phyloP scores from a whole-genome alignment of 257 asterid species.

The Buddleja alternifolia region DNA sequence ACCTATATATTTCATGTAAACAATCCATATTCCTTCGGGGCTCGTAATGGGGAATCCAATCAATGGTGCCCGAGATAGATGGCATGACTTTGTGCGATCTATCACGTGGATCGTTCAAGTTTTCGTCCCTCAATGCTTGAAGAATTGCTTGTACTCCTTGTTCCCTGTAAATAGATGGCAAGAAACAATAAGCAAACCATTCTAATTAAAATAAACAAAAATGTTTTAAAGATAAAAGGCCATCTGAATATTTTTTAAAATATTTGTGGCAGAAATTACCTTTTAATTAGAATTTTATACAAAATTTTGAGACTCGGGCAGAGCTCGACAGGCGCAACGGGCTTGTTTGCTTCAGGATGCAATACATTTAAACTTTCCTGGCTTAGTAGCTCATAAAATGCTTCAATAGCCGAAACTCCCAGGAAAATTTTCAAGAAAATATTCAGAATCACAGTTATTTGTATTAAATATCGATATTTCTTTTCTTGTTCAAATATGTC shows the following conservation, averaged over 20 bases:
- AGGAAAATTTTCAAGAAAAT: slow-evolving; percentile 29
- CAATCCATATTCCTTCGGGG: not conserved
- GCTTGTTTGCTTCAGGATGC: slow-evolving; percentile 79
- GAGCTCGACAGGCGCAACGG: slow-evolving; percentile 80
- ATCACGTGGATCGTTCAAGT: slow-evolving; percentile 87
- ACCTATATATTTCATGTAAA: not conserved
- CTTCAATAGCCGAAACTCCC: slow-evolving; percentile 96
- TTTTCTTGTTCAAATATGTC: too few relatives aligned
- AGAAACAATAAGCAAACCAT: not conserved
- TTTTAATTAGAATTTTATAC: slow-evolving; percentile 68
- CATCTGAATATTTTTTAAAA: not conserved
- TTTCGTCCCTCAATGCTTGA: slow-evolving; percentile 80
- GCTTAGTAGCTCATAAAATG: slow-evolving; percentile 81
- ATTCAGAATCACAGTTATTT: not conserved
- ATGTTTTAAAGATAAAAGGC: not conserved
- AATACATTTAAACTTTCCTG: slow-evolving; percentile 70
- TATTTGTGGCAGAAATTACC: slow-evolving; percentile 37
- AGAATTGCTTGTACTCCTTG: slow-evolving; percentile 66
- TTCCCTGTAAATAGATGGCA: slow-evolving; percentile 50
- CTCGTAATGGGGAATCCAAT: not conserved
- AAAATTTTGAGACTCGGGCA: slow-evolving; percentile 81
- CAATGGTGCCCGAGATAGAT: slow-evolving; percentile 63
- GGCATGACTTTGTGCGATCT: slow-evolving; percentile 88
- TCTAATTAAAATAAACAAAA: not conserved
- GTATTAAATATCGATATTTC: too few relatives aligned